Evolutionary conservation across 768 basidiomycete genomes (phyloP).

Genomic region (Pisolithus microcarpus): DNA sequence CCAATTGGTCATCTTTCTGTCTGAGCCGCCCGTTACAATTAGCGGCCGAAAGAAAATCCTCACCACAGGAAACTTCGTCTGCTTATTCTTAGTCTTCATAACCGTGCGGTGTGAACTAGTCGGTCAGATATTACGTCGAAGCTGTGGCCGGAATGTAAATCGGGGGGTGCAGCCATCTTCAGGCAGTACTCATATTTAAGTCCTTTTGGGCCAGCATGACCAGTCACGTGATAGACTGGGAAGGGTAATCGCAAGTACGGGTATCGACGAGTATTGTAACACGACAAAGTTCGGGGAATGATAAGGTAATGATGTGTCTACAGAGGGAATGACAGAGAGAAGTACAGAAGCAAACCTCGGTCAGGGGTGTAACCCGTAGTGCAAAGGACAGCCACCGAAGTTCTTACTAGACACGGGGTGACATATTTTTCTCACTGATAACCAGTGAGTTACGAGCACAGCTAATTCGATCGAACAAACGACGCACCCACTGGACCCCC

Average conservation of each 20-base stretch:
- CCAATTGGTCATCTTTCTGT: neutral
- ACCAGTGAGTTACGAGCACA: too few species aligned
- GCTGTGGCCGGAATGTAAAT: neutral
- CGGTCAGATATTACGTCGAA: neutral
- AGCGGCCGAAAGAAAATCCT: constrained; percentile 22
- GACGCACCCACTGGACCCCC: constrained; percentile 8
- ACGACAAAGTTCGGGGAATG: neutral
- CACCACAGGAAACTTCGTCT: constrained; percentile 88
- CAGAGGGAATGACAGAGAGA: too few species aligned
- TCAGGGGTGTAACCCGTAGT: too few species aligned
- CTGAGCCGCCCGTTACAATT: neutral
- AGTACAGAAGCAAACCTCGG: too few species aligned
- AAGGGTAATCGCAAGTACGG: too few species aligned
- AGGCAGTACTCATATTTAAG: neutral
- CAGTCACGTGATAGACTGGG: neutral
- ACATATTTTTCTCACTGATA: too few species aligned
- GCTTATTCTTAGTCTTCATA: constrained; percentile 90
- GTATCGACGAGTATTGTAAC: neutral
- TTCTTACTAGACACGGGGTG: too few species aligned
- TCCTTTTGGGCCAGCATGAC: neutral
- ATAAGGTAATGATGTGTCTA: too few species aligned
- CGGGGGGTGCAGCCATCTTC: neutral
- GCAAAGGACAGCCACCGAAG: too few species aligned
- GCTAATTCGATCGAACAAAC: too few species aligned
- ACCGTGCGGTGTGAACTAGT: neutral